Evolutionary conservation across 2,329 filamentous ascomycete species (phyloP).

Genomic region (Neonectria hederae): DNA sequence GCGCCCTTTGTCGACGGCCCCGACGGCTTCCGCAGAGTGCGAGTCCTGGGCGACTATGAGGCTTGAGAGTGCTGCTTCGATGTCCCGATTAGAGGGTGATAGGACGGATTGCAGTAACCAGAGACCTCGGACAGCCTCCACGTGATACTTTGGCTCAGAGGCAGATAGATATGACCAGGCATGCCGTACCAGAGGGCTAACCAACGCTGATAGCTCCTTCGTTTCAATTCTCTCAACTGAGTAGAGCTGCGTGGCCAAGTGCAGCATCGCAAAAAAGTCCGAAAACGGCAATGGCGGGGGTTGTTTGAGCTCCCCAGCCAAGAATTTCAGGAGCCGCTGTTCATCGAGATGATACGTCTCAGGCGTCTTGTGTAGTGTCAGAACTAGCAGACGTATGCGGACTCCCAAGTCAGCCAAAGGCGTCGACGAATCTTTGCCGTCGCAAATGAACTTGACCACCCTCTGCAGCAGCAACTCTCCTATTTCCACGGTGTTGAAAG

Average conservation of each 20-base stretch:
- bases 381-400: slow-evolving; percentile 67
- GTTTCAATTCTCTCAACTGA: slow-evolving; percentile 60
- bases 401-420: slow-evolving; percentile 61
- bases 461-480: slow-evolving; percentile 73
- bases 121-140: slow-evolving; percentile 86
- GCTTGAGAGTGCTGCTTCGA: slow-evolving; percentile 80
- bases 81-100: slow-evolving; percentile 72
- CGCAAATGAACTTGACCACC: slow-evolving; percentile 61
- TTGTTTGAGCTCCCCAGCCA: slow-evolving; percentile 58
- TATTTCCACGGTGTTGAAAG: slow-evolving; percentile 64
- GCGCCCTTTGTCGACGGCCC: slow-evolving; percentile 69
- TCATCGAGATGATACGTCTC: slow-evolving; percentile 55
- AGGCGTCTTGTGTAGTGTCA: slow-evolving; percentile 64
- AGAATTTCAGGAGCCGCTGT: slow-evolving; percentile 59
- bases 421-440: slow-evolving; percentile 53
- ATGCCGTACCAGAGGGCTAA: slow-evolving; percentile 73
- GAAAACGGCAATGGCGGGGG: slow-evolving; percentile 57
- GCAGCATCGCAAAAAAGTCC: slow-evolving; percentile 67
- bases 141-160: slow-evolving; percentile 89
- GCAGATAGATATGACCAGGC: slow-evolving; percentile 86
- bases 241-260: slow-evolving; percentile 67
- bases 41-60: slow-evolving; percentile 68
- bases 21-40: slow-evolving; percentile 24
- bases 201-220: slow-evolving; percentile 67
- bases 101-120: slow-evolving; percentile 86